These are phyloP conservation scores for Nemania sp. DNA, from an alignment of 2,329 filamentous ascomycete genomes.

Conservation along the genomic window DNA sequence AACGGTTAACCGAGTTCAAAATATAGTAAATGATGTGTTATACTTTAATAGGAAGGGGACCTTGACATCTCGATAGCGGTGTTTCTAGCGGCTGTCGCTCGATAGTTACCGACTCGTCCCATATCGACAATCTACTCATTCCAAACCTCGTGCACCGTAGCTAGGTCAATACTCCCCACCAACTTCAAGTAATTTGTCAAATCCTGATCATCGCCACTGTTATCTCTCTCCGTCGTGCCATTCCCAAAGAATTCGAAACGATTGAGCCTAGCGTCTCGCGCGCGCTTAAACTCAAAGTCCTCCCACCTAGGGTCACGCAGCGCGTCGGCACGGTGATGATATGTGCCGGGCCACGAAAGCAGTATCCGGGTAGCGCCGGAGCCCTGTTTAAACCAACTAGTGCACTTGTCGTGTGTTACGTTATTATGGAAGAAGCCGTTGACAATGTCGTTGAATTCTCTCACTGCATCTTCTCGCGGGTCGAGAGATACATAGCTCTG, in stretches of 20 bases:
- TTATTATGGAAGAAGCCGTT: conserved; percentile 67
- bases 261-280: conserved; percentile 4
- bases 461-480: conserved; percentile 70
- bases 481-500: conserved; percentile 37
- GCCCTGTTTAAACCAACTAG: conserved; percentile 79
- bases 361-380: conserved; percentile 72
- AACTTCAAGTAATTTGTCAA: conserved; percentile 17
- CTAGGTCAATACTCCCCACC: conserved; percentile 9
- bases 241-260: conserved; percentile 12
- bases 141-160: conserved; percentile 5
- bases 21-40: no score
- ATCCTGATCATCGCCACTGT: background rate
- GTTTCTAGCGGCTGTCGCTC: background rate
- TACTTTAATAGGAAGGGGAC: no score
- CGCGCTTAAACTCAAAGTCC: conserved; percentile 53
- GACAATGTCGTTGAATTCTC: conserved; percentile 72
- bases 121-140: conserved; percentile 1
- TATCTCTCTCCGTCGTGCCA: conserved; percentile 3
- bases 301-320: conserved; percentile 67
- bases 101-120: background rate
- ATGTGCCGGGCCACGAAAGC: conserved; percentile 77
- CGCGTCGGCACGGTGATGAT: conserved; percentile 70
- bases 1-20: no score
- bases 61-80: no score
- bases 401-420: conserved; percentile 71